Percentiles rank a stretch among this genome's conserved stretches.
These are phyloP conservation scores for Echium plantagineum DNA, from an alignment of 257 asterid species.

Conservation along the genomic window DNA sequence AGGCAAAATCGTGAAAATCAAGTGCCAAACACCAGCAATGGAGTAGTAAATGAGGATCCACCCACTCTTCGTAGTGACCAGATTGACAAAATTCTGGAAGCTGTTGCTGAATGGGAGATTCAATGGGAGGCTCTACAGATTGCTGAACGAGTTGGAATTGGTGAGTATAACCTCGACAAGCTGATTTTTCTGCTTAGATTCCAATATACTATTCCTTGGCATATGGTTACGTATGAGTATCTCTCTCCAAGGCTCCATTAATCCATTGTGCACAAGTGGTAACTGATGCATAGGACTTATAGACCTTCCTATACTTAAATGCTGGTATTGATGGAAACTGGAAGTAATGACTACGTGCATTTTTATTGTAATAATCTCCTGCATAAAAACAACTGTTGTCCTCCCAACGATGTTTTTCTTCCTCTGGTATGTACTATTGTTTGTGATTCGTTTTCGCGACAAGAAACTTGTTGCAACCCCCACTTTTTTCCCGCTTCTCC, in stretches of 20 bases:
- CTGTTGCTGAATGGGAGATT: constrained; percentile 72
- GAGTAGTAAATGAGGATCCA: constrained; percentile 7
- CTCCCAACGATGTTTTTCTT: neutral
- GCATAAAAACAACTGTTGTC: neutral
- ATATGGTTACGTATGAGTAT: neutral
- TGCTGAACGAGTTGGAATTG: constrained; percentile 96
- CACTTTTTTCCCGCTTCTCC: neutral
- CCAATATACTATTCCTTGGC: neutral
- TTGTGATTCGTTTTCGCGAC: no score
- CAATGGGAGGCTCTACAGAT: constrained; percentile 95
- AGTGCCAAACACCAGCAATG: neutral
- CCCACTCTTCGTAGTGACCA: constrained; percentile 31
- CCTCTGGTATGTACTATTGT: no score
- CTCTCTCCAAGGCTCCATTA: neutral
- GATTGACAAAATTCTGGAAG: constrained; percentile 52
- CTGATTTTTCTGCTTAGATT: neutral
- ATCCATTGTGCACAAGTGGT: neutral
- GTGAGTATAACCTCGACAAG: constrained; percentile 20
- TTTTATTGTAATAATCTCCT: neutral
- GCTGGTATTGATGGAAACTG: neutral
- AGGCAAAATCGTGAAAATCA: neutral
- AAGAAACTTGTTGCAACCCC: neutral
- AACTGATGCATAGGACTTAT: neutral
- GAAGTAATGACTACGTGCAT: neutral
- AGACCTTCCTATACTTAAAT: neutral